Evolutionary conservation across 108 stramenopile species (phyloP), one percentile per base, ranked within the genome.

Genomic region (Aureococcus anophagefferens): DNA sequence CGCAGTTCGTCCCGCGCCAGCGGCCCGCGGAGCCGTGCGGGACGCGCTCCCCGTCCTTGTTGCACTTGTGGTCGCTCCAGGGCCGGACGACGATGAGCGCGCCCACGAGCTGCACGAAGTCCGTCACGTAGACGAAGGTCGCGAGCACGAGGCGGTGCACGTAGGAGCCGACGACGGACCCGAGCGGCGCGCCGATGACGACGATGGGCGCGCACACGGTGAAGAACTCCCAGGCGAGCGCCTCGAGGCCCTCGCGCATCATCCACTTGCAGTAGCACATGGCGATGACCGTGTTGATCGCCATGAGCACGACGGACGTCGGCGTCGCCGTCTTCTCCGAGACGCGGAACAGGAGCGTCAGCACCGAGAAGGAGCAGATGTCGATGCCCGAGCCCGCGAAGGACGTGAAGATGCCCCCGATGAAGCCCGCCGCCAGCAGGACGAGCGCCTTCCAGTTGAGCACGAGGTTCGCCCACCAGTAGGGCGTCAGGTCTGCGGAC

Each of bases 371-470:
- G 35, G 72, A 62, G 72, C 67, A 73, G 36, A 79, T 79, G 44
- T 79, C 79, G 35, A 79, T 77, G n/a, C 79, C 79, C 34, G 65
- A 68, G 31, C 79, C 79, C 7, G 79, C 72, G 30, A 79, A 69
- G 18, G 72, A 33, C 21, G 76, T 74, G 72, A 77, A 77, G 17
- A 79, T 35, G 1, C 79, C 79, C 0, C 79, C 79, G 44, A 77
- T 29, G 33, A 79, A 68, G 5, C 79, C 79, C 5, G 63, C 68
- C n/a, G 28, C 16, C 16, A 77, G 31, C 13, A 79, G 62, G 18
- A 71, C 33, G 34, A 35, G 7, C 33, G 73, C 72, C 46, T 76
- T 76, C 75, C 75, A 76, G 65, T 76, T 76, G 17, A 73, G 0
- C 0, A 73, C 33, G 29, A 76, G 14, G 33, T 16, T 25, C 7